phyloP scores from a whole-genome alignment of 768 basidiomycete genomes.

The Mycena galopus region DNA sequence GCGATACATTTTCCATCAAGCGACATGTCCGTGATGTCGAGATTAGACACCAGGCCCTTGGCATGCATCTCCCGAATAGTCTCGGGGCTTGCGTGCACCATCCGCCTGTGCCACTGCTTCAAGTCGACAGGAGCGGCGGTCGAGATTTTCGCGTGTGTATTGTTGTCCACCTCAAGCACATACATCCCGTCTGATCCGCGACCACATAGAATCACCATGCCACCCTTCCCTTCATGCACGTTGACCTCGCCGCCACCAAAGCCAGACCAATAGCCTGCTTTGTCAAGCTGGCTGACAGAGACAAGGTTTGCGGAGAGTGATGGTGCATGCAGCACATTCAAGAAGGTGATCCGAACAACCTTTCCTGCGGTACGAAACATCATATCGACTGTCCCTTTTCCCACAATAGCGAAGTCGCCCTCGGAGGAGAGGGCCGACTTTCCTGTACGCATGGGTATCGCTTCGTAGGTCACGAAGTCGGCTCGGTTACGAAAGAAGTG shows the following conservation, averaged over 20 bases:
- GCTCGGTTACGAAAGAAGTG: background rate
- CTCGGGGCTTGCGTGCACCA: background rate
- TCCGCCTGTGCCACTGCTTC: too few relatives aligned
- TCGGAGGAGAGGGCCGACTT: background rate
- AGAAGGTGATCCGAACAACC: conserved; percentile 32
- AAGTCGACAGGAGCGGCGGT: background rate
- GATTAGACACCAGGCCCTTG: conserved; percentile 33
- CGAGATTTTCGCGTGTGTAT: conserved; percentile 7
- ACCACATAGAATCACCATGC: background rate
- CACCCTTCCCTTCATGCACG: background rate
- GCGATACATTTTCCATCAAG: conserved; percentile 4
- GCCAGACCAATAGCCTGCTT: background rate
- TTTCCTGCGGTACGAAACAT: conserved; percentile 20
- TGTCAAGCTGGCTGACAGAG: conserved; percentile 35
- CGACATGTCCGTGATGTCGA: conserved; percentile 35
- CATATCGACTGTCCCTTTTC: conserved; percentile 35
- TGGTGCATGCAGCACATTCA: conserved; percentile 42
- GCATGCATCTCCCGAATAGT: background rate
- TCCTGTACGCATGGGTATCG: background rate
- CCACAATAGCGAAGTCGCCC: conserved; percentile 38
- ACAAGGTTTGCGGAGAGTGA: conserved; percentile 44
- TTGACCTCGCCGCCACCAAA: conserved; percentile 7
- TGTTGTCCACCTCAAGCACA: background rate
- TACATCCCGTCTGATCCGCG: too few relatives aligned
- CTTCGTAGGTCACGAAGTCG: background rate